Conservation (phyloP, 805 yeast species). For the Candida morakotiae region DNA sequence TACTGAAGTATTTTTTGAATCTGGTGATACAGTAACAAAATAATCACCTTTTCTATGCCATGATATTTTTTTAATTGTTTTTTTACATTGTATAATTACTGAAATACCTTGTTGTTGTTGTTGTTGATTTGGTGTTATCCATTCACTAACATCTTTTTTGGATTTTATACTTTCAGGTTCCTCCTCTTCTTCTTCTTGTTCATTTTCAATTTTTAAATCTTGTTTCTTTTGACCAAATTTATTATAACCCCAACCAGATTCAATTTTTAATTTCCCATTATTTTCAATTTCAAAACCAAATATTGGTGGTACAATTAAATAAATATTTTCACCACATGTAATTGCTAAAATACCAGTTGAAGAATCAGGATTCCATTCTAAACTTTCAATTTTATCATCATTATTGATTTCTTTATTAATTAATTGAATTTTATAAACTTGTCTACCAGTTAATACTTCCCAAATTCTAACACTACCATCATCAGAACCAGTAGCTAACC, state of each 20-base stretch:
- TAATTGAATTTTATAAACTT: conserved; percentile 64
- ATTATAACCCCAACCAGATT: conserved; percentile 88
- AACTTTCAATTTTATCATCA: conserved; percentile 74
- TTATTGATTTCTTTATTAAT: conserved; percentile 48
- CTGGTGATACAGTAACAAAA: conserved; percentile 95
- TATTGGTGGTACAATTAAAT: conserved; percentile 82
- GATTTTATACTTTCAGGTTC: conserved; percentile 8
- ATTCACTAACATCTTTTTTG: conserved; percentile 61
- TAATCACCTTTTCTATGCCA: conserved; percentile 99
- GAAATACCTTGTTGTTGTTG: conserved; percentile 64
- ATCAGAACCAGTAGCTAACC: conserved; percentile 97
- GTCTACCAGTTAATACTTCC: conserved; percentile 95
- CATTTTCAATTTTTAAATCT: conserved; percentile 31
- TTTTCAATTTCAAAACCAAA: conserved; percentile 88
- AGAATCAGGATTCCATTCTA: conserved; percentile 87
- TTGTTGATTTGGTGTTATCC: conserved; percentile 74
- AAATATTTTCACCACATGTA: conserved; percentile 76
- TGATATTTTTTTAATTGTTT: conserved; percentile 71
- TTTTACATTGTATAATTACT: conserved; percentile 62
- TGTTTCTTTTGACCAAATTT: conserved; percentile 53
- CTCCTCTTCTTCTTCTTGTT: conserved; percentile 29
- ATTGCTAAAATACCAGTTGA: conserved; percentile 77
- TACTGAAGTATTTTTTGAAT: conserved; percentile 81
- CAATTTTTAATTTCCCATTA: conserved; percentile 70
- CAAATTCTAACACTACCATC: conserved; percentile 95